Evolutionary conservation across 2,329 filamentous ascomycete species (phyloP).

Genomic region (Alternaria brassicicola): DNA sequence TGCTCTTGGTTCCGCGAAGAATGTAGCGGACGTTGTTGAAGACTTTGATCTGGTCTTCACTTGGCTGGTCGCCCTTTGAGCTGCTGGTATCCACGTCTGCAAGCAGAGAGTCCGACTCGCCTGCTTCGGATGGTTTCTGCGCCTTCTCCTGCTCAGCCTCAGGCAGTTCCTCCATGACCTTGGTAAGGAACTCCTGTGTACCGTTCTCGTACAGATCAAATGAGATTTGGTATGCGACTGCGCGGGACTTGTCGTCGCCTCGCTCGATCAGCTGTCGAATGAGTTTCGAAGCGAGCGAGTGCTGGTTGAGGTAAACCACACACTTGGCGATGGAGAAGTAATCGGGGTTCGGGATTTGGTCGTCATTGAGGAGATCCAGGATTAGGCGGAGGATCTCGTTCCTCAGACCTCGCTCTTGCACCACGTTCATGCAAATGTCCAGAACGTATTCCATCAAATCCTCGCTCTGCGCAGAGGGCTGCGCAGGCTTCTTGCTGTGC

Average conservation of each 20-base stretch:
- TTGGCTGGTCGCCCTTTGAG: constrained; percentile 53
- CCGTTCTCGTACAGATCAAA: constrained; percentile 99
- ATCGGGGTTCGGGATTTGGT: constrained; percentile 88
- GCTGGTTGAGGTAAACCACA: constrained; percentile 92
- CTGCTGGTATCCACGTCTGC: constrained; percentile 60
- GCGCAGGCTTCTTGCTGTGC: constrained; percentile 63
- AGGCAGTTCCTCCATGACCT: constrained; percentile 82
- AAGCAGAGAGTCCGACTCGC: constrained; percentile 65
- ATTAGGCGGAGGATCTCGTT: constrained; percentile 87
- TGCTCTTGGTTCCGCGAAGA: constrained; percentile 88
- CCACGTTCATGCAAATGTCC: constrained; percentile 95
- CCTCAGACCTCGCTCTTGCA: constrained; percentile 88
- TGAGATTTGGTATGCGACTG: constrained; percentile 94
- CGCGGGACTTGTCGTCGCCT: constrained; percentile 76
- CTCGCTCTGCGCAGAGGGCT: constrained; percentile 70
- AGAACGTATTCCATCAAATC: constrained; percentile 97
- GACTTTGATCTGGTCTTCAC: constrained; percentile 60
- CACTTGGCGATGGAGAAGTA: constrained; percentile 99
- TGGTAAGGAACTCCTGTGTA: constrained; percentile 93
- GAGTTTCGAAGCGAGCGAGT: constrained; percentile 87
- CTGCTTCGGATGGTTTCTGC: constrained; percentile 53
- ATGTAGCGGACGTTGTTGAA: constrained; percentile 65
- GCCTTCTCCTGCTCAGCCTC: constrained; percentile 54
- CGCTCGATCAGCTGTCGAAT: constrained; percentile 80
- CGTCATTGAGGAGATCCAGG: constrained; percentile 92